Conservation (phyloP, 2,329 filamentous ascomycete genomes). For the Magnaporthiopsis rhizophila region DNA sequence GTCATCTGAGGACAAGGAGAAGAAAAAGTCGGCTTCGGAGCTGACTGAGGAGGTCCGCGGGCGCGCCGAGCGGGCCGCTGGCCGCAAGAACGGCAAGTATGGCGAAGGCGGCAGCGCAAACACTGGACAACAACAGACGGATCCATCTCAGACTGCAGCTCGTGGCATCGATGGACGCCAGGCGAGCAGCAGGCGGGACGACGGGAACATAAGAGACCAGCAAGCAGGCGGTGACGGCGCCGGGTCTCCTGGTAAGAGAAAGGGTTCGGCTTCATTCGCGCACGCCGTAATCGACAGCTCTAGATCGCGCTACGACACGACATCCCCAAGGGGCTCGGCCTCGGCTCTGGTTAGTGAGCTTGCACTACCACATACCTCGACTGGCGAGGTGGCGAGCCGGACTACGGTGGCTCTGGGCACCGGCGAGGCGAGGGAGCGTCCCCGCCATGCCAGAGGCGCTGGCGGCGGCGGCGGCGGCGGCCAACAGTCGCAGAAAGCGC, state of each 20-base stretch:
- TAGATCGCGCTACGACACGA: constrained; percentile 23
- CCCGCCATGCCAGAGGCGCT: no score
- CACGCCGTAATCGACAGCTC: constrained; percentile 37
- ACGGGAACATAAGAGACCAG: not conserved
- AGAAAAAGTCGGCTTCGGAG: constrained; percentile 50
- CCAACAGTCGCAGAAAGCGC: no score
- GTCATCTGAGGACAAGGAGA: constrained; percentile 54
- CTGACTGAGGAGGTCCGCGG: constrained; percentile 47
- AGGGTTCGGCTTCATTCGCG: constrained; percentile 32
- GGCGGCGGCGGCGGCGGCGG: no score
- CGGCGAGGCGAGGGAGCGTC: not conserved
- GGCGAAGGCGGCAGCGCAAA: not conserved
- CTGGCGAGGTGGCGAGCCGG: constrained; percentile 39
- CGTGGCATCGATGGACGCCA: not conserved
- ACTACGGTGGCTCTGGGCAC: constrained; percentile 15
- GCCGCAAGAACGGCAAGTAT: not conserved
- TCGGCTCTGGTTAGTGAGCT: constrained; percentile 44
- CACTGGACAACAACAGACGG: not conserved
- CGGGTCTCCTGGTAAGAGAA: constrained; percentile 3
- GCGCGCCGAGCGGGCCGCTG: constrained; percentile 22
- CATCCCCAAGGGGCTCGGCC: constrained; percentile 26
- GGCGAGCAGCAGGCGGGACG: not conserved
- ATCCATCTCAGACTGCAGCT: not conserved
- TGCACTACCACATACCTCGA: constrained; percentile 49
- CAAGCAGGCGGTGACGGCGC: not conserved